A percentile compares a stretch with the other conserved stretches of the same genome.
Conservation (phyloP, 768 basidiomycete species). For the Mycena olivaceomarginata region DNA sequence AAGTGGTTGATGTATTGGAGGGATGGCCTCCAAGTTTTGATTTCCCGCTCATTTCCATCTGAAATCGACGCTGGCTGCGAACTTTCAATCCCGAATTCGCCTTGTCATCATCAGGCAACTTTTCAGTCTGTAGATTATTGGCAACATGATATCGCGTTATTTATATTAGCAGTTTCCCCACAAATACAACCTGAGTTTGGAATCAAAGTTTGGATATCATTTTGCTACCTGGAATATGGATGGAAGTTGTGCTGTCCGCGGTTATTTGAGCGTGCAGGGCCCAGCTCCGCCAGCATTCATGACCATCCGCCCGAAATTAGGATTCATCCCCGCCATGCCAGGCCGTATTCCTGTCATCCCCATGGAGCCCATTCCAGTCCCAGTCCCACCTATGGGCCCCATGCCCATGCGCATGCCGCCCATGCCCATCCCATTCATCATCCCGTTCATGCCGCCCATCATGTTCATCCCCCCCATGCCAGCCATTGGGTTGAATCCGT, state of each 20-base stretch:
- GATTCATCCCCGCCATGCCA: slow-evolving; percentile 51
- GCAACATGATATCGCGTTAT: no score
- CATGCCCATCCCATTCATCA: slow-evolving; percentile 62
- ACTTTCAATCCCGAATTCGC: no score
- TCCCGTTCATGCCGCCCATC: slow-evolving; percentile 63
- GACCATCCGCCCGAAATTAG: slow-evolving; percentile 60
- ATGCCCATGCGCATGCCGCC: slow-evolving; percentile 61
- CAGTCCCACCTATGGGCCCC: slow-evolving; percentile 54
- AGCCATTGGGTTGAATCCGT: slow-evolving; percentile 32
- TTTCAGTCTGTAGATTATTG: no score
- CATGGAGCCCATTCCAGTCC: slow-evolving; percentile 39
- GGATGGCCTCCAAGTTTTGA: no score
- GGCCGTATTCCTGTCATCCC: slow-evolving; percentile 49
- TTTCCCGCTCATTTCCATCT: no score
- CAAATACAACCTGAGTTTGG: not conserved
- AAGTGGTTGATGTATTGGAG: no score
- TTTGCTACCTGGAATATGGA: slow-evolving; percentile 74
- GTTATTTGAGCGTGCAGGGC: slow-evolving; percentile 67
- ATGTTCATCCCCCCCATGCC: slow-evolving; percentile 37
- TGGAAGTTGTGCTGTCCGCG: slow-evolving; percentile 79
- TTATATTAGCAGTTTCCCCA: not conserved
- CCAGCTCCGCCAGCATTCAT: slow-evolving; percentile 63
- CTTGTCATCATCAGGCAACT: no score
- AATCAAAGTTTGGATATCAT: not conserved
- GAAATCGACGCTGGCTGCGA: no score